Evolutionary conservation across 2,329 filamentous ascomycete genomes (phyloP).

Genomic region (Arthrobotrys sinensis): DNA sequence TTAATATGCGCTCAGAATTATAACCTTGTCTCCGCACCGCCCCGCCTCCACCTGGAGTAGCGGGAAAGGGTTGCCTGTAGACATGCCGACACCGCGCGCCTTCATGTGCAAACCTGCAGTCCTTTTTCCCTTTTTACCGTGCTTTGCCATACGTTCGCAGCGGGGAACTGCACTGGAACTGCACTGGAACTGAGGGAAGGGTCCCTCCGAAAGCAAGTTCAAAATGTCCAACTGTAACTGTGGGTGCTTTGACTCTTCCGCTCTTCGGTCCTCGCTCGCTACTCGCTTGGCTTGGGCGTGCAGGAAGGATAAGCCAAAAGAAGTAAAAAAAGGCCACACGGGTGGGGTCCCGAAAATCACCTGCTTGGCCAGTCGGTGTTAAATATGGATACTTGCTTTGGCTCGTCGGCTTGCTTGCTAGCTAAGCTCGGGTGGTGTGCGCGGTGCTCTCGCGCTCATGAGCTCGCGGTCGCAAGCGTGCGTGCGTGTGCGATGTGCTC

Average conservation of each 20-base stretch:
- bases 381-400: slow-evolving; percentile 18
- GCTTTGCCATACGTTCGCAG: slow-evolving; percentile 24
- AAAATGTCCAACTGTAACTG: slow-evolving; percentile 8
- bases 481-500: slow-evolving; percentile 27
- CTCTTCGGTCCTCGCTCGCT: slow-evolving; percentile 46
- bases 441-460: slow-evolving; percentile 50
- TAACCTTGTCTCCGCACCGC: slow-evolving; percentile 33
- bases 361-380: slow-evolving; percentile 30
- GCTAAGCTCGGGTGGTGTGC: slow-evolving; percentile 23
- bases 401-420: slow-evolving; percentile 35
- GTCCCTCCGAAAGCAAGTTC: slow-evolving; percentile 16
- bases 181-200: slow-evolving; percentile 29
- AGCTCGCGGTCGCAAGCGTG: slow-evolving; percentile 45
- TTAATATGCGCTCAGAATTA: slow-evolving; percentile 29
- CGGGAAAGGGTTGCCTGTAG: slow-evolving; percentile 18
- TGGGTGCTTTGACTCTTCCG: slow-evolving; percentile 53
- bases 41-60: slow-evolving; percentile 26
- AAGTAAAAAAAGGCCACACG: slow-evolving; percentile 50
- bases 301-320: slow-evolving; percentile 42
- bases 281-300: slow-evolving; percentile 55
- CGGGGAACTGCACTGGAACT: slow-evolving; percentile 17
- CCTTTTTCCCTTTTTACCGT: slow-evolving; percentile 31
- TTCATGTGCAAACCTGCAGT: slow-evolving; percentile 27
- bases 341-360: slow-evolving; percentile 60
- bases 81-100: slow-evolving; percentile 32